Evolutionary conservation across 2,329 filamentous ascomycete species (phyloP), one percentile per base, ranked within the genome.

Genomic region (Monosporascus sp.): DNA sequence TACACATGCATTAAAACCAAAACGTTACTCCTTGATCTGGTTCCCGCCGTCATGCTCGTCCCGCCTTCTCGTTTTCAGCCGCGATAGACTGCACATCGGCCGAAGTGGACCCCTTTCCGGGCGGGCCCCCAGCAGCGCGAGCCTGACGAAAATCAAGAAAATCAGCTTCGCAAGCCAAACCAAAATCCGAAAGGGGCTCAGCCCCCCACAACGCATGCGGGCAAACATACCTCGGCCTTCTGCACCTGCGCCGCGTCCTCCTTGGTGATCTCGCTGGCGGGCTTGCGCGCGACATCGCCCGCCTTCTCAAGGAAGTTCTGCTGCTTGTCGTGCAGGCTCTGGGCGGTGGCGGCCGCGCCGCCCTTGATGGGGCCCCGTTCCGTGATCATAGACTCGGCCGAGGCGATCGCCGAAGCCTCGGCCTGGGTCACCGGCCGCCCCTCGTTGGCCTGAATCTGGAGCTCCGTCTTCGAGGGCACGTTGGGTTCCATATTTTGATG

Each of bases 301-400:
- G 67, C 65, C 43, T 60, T 63, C 11, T 56, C 60, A 18, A 66
- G 44, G 52, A 69, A 69, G 55, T 68, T 68, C 51, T 68, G 62
- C 54, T 70, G 67, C 48, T 59, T 65, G 56, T 67, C 65, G 52
- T 70, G 65, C 52, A 67, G 52, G 55, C 66, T 67, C 55, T 71
- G 68, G 1, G 68, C 67, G 5, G 60, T 65, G 5, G 67, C 66
- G 1, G 68, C 67, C 2, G 63, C 53, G 1, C 69, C 68, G 46
- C 66, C 68, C 46, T 67, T 67, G 51, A 69, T 62, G 28, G 64
- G 62, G 1, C 65, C 67, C 47, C 58, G 57, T 14, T 64, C 64
- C n/a, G 66, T 68, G 50, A 65, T 49, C 40, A 65, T 63, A 37
- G 57, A 58, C 56, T 69, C 67, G 40, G 58, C 51, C 5, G 54